Percentiles rank a stretch among this genome's conserved stretches.
These are phyloP conservation scores for Barnettozyma sp. DNA, from an alignment of 805 yeast genomes.

Conservation along the genomic window DNA sequence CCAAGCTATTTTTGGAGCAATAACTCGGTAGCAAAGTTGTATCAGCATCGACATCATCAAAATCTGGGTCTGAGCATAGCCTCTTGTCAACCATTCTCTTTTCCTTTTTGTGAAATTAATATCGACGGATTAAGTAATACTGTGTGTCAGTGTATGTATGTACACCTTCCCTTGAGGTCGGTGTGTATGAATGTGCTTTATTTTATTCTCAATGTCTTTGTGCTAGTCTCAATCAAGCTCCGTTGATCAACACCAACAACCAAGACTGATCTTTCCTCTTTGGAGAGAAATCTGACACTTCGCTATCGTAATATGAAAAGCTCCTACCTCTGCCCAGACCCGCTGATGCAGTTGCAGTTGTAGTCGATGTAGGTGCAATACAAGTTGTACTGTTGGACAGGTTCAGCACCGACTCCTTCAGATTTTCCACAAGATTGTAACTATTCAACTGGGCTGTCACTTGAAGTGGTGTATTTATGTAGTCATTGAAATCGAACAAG, in stretches of 20 bases:
- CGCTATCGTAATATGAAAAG: conserved; percentile 2
- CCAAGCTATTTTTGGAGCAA: not conserved
- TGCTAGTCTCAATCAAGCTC: no score
- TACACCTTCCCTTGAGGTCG: no score
- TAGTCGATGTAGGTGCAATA: not conserved
- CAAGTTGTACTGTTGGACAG: not conserved
- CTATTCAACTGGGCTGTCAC: conserved; percentile 5
- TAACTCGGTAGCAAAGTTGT: not conserved
- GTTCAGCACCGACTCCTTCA: conserved; percentile 2
- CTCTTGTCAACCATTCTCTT: no score
- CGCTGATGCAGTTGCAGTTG: not conserved
- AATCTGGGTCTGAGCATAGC: not conserved
- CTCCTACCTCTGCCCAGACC: not conserved
- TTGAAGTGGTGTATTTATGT: conserved; percentile 18
- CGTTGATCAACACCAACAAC: conserved; percentile 22
- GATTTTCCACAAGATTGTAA: conserved; percentile 2
- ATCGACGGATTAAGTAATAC: no score
- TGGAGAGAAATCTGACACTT: conserved; percentile 2
- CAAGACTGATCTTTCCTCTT: conserved; percentile 22
- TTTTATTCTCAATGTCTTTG: no score
- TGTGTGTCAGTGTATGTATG: no score
- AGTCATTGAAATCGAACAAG: conserved; percentile 15
- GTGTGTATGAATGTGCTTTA: no score
- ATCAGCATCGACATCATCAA: not conserved
- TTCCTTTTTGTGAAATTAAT: no score